A percentile compares a stretch with the other conserved stretches of the same genome.
These are phyloP conservation scores for Solanum dulcamara DNA, from an alignment of 257 asterid genomes.

Conservation along the genomic window DNA sequence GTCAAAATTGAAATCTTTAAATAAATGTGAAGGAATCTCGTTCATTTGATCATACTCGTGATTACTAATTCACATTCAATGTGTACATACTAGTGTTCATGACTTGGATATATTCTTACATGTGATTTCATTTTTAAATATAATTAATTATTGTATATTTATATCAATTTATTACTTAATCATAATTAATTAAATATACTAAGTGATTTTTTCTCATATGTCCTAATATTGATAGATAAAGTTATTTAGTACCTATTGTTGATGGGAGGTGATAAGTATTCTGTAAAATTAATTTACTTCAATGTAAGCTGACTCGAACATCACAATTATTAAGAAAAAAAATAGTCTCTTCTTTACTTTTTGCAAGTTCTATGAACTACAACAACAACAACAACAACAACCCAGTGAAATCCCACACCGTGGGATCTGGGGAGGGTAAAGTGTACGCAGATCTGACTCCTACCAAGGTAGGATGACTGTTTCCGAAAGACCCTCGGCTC, in stretches of 20 bases:
- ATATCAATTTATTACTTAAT: background rate
- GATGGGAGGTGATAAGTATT: no score
- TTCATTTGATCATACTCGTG: background rate
- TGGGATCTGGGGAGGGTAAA: no score
- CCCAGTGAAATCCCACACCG: no score
- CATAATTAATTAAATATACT: no score
- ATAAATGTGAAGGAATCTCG: background rate
- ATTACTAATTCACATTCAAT: background rate
- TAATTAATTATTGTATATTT: background rate
- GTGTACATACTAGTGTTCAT: background rate
- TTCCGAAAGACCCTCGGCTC: no score
- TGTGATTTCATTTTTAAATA: background rate
- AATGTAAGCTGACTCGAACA: no score
- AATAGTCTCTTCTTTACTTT: background rate
- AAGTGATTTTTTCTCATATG: no score
- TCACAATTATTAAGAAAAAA: background rate
- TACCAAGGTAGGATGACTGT: no score
- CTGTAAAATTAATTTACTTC: no score
- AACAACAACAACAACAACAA: no score
- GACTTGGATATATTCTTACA: background rate
- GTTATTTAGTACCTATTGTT: no score
- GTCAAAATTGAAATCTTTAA: background rate
- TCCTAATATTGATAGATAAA: background rate
- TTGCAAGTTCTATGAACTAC: background rate
- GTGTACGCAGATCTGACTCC: no score